Evolutionary conservation across 768 basidiomycete genomes (phyloP), one percentile per base, ranked within the genome.

Genomic region (Collybia sp.): DNA sequence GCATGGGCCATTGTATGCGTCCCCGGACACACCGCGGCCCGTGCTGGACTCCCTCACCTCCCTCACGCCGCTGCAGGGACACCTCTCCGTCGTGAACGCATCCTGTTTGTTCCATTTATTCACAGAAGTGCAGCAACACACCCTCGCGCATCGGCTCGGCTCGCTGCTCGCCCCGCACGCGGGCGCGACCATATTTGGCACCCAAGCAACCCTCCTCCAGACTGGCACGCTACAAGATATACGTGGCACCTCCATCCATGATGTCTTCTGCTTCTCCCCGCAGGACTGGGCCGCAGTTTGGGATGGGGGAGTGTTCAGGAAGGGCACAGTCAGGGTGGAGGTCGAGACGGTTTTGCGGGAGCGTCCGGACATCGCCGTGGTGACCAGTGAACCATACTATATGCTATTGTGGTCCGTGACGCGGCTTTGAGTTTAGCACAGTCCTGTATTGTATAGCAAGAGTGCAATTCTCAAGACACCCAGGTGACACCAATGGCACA

Each of bases 61-160:
- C 0, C 61, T 82, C 32, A 76, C 63, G 16, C 69, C 71, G 5
- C 62, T 80, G 8, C 69, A 54, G 38, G 74, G 76, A 3, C 70
- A 64, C 18, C 59, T 79, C 33, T 70, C 76, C 11, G 73, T 60
- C 6, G 75, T 83, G n/a, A 71, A 79, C 53, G 71, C 72, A 1
- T 64, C 70, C 12, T 60, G 72, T 5, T 63, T 82, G 57, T 80
- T 83, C 51, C 79, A 79, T 51, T 66, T 80, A 25, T 81, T 81
- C 57, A 48, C 53, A 44, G 63, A 64, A 35, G 61, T 50, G 13
- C 44, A 60, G 20, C 77, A 80, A 50, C 48, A 59, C 9, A 53
- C 67, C 31, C 59, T 80, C 42, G 77, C 72, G 2, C 61, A 57
- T 15, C 58, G 62, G 8, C 55, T 78, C 20, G 73, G 69, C 1